Evolutionary conservation across 1,284 basidiomycete genomes (phyloP), one percentile per base, ranked within the genome.

Genomic region (Ganoderma sinense): DNA sequence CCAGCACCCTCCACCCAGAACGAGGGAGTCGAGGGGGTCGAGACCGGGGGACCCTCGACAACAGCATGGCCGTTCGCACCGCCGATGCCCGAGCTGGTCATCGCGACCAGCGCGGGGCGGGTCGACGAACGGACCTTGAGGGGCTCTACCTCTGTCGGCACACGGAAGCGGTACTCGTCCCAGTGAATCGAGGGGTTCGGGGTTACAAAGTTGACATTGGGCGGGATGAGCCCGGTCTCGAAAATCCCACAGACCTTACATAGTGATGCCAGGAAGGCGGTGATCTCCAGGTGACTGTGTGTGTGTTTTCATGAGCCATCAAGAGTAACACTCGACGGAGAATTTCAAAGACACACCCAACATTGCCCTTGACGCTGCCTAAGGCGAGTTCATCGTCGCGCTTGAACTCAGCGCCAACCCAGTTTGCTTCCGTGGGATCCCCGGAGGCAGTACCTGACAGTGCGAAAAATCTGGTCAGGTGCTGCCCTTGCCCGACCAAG

Each of bases 351-450:
- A 69, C 81, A 18, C 72, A 84, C 83, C 85, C 85, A 33, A 85
- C 78, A 73, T 86, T 86, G 20, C 84, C 84, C 68, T 86, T 86
- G 2, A 87, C 82, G 64, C 84, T 85, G 5, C 85, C 85, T 10
- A 84, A 75, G 13, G 82, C 11, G 6, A 85, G 66, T 5, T 80
- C 79, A 18, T 71, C 75, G 13, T 78, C 76, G 23, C 79, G 71
- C 40, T 73, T 56, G 67, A 84, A 85, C 10, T 74, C 60, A 41
- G 78, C 76, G 1, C 86, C 86, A 5, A 84, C 83, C 78, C 83
- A 84, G 67, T 87, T 87, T 4, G 82, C 83, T 74, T 88, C 87
- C 0, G 81, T 83, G 0, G 85, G 86, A 73, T 88, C 87, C 0
- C 87, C 87, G 16, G 77, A 77, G n/a, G 82, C 80, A 2, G 86